Conservation (phyloP, 352 stramenopile genomes). For the Pythium aphanidermatum region DNA sequence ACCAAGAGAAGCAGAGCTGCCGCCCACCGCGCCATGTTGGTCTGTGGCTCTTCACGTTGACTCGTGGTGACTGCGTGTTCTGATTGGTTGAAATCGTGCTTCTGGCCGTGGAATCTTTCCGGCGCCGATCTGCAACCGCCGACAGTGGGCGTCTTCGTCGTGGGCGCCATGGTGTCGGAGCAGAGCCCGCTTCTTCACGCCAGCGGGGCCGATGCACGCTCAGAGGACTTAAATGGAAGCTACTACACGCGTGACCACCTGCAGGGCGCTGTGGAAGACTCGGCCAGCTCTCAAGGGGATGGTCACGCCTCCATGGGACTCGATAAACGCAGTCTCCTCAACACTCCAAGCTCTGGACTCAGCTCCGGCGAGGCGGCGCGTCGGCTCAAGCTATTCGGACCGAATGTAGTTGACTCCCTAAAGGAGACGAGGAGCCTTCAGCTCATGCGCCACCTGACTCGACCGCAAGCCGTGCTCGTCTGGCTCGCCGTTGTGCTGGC, state of each 20-base stretch:
- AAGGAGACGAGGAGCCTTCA: conserved; percentile 51
- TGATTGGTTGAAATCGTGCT: no score
- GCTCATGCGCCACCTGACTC: conserved; percentile 61
- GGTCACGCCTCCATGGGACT: conserved; percentile 76
- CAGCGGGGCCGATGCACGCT: conserved; percentile 1
- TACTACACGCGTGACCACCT: conserved; percentile 4
- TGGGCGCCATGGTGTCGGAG: background rate
- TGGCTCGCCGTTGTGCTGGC: conserved; percentile 88
- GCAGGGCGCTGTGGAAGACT: no score
- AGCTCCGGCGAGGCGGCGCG: conserved; percentile 72
- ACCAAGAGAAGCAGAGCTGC: no score
- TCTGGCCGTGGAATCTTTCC: no score
- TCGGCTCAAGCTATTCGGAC: conserved; percentile 79
- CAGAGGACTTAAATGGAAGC: background rate
- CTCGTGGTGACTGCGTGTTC: no score
- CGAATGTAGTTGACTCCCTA: conserved; percentile 75
- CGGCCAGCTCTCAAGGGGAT: no score
- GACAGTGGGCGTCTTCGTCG: no score
- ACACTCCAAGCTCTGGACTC: conserved; percentile 67
- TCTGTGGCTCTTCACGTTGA: no score
- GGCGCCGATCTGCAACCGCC: no score
- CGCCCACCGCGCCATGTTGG: no score
- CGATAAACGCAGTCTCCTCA: conserved; percentile 67
- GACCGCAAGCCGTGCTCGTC: conserved; percentile 90
- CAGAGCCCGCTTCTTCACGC: conserved; percentile 5